Percentiles rank a stretch among this genome's conserved stretches.
These are phyloP conservation scores for Carex sylvatica DNA, from an alignment of 202 grass and related monocot species.

Conservation along the genomic window DNA sequence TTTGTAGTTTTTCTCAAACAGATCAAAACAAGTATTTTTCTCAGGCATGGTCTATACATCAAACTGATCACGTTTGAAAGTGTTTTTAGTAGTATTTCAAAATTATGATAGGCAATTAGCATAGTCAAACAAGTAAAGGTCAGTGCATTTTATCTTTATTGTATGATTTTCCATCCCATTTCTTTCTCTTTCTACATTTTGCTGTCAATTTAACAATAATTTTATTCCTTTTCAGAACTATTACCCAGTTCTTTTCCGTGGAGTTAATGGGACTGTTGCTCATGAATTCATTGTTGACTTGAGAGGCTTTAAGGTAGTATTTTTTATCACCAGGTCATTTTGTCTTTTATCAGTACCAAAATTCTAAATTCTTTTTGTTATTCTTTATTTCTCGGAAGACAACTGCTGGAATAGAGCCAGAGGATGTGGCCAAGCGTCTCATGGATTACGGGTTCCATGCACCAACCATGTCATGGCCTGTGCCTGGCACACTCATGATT, in stretches of 20 bases:
- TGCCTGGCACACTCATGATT: conserved; percentile 98
- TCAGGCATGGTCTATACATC: not conserved
- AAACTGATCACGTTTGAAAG: not conserved
- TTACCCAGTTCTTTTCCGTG: conserved; percentile 97
- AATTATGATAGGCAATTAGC: not conserved
- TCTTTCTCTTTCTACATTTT: not conserved
- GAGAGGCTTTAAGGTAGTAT: conserved; percentile 89
- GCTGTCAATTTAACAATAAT: conserved; percentile 2
- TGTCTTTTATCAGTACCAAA: conserved; percentile 8
- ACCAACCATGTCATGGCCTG: conserved; percentile 99
- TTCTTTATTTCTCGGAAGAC: conserved; percentile 36
- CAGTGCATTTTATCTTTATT: not conserved
- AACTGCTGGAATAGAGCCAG: conserved; percentile 83
- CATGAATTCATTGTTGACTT: conserved; percentile 98
- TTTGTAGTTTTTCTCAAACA: not conserved
- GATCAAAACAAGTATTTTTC: not conserved
- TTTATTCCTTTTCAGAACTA: conserved; percentile 60
- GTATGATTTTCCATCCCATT: not conserved
- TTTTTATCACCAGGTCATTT: not conserved
- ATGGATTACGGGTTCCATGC: conserved; percentile 98
- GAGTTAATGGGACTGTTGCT: conserved; percentile 91
- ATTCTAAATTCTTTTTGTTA: conserved; percentile 10
- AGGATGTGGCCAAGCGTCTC: conserved; percentile 94
- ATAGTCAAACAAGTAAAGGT: not conserved
- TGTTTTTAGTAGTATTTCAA: not conserved